Conservation (phyloP, 2,329 filamentous ascomycete species). For the Gaeumannomyces sp. region DNA sequence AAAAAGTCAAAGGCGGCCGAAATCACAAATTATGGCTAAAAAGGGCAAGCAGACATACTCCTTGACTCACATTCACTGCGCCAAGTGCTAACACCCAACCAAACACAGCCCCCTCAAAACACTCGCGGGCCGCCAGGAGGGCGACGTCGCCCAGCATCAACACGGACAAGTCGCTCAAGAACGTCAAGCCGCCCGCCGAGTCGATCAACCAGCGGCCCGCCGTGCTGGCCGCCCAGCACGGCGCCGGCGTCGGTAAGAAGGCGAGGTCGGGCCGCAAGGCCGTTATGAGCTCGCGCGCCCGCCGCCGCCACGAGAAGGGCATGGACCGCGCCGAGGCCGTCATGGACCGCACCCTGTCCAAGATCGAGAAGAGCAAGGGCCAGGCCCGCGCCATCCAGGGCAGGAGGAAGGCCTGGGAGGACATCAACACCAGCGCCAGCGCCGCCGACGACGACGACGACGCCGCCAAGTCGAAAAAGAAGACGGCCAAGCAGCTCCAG, state of each 20-base stretch:
- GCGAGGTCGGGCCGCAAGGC: constrained; percentile 48
- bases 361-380: constrained; percentile 49
- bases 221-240: constrained; percentile 62
- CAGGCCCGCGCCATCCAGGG: constrained; percentile 40
- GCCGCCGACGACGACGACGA: constrained; percentile 4
- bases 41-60: constrained; percentile 8
- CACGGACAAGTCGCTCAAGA: constrained; percentile 65
- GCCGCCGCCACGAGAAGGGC: constrained; percentile 49
- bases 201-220: constrained; percentile 50
- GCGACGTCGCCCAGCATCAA: constrained; percentile 65
- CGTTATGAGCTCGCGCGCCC: constrained; percentile 48
- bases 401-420: constrained; percentile 51
- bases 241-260: constrained; percentile 63
- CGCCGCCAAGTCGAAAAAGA: constrained; percentile 7
- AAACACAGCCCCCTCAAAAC: constrained; percentile 52
- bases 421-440: constrained; percentile 37
- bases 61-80: background rate
- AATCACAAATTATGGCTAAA: constrained; percentile 8
- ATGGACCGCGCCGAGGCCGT: constrained; percentile 54
- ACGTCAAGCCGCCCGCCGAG: constrained; percentile 44
- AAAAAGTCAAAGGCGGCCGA: background rate
- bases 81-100: background rate
- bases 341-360: constrained; percentile 50
- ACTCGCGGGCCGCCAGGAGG: constrained; percentile 69
- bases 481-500: constrained; percentile 10